Evolutionary conservation across 2,329 filamentous ascomycete genomes (phyloP).

Genomic region (Sphaerulina vaccinii): DNA sequence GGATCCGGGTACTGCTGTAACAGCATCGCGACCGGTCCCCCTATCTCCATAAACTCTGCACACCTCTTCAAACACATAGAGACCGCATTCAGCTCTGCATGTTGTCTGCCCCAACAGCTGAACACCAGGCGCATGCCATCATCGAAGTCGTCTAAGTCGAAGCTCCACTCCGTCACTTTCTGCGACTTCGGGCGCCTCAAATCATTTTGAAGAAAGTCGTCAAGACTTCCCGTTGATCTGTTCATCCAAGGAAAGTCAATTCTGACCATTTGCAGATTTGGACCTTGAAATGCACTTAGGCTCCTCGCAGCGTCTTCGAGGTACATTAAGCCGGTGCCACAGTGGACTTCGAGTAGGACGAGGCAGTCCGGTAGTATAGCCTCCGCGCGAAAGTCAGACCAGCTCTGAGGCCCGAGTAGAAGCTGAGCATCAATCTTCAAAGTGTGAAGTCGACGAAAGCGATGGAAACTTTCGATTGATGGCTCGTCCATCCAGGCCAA

Average conservation of each 20-base stretch:
- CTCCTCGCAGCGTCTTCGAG: neutral
- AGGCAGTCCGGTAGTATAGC: neutral
- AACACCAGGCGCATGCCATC: neutral
- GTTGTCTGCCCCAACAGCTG: constrained; percentile 1
- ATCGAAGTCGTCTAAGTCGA: neutral
- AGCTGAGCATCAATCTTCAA: neutral
- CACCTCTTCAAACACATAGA: too few species aligned
- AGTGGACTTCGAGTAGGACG: neutral
- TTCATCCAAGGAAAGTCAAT: neutral
- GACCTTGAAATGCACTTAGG: neutral
- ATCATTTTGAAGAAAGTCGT: too few species aligned
- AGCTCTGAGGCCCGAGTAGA: neutral
- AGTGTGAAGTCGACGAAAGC: neutral
- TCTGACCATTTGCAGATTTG: neutral
- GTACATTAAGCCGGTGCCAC: neutral
- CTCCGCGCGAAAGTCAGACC: neutral
- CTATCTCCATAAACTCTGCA: too few species aligned
- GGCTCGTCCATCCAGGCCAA: neutral
- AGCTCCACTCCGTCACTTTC: neutral
- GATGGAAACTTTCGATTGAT: neutral
- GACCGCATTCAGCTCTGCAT: too few species aligned
- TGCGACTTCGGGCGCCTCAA: neutral
- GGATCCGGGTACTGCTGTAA: too few species aligned
- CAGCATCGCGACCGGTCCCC: too few species aligned
- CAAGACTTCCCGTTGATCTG: neutral